Conservation (phyloP, 2,329 filamentous ascomycete species). For the Gliomastix tumulicola region DNA sequence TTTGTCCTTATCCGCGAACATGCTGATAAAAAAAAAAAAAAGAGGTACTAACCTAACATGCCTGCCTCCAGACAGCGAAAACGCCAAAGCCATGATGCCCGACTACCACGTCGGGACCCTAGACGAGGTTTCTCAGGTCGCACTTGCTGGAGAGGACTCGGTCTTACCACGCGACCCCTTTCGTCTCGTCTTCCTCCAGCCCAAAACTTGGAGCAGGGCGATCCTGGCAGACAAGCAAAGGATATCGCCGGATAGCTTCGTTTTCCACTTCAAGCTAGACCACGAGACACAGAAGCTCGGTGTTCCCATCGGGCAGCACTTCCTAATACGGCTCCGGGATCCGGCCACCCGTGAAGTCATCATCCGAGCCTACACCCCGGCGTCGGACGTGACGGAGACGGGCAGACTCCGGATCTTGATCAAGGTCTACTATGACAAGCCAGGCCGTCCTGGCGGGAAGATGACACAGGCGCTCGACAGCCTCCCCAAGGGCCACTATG, state of each 20-base stretch:
- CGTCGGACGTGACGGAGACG: slow-evolving; percentile 53
- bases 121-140: slow-evolving; percentile 46
- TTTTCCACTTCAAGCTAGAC: slow-evolving; percentile 77
- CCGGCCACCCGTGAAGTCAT: slow-evolving; percentile 63
- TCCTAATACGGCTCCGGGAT: slow-evolving; percentile 76
- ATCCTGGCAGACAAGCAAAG: slow-evolving; percentile 60
- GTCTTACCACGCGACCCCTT: too few relatives aligned
- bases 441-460: slow-evolving; percentile 56
- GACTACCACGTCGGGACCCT: slow-evolving; percentile 78
- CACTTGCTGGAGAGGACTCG: slow-evolving; percentile 36
- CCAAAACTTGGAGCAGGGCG: slow-evolving; percentile 67
- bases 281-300: slow-evolving; percentile 64
- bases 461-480: slow-evolving; percentile 78
- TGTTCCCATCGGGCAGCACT: slow-evolving; percentile 76
- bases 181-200: slow-evolving; percentile 61
- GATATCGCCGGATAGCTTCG: slow-evolving; percentile 70
- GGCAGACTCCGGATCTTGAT: slow-evolving; percentile 70
- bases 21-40: too few relatives aligned
- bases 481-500: slow-evolving; percentile 62
- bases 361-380: slow-evolving; percentile 81
- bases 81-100: slow-evolving; percentile 84
- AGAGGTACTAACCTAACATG: slow-evolving; percentile 16
- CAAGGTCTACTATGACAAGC: slow-evolving; percentile 69
- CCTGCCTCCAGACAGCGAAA: slow-evolving; percentile 75
- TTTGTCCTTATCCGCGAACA: too few relatives aligned